These are phyloP conservation scores for Actinidia arguta DNA, from an alignment of 179 eudicot genomes.

Conservation along the genomic window DNA sequence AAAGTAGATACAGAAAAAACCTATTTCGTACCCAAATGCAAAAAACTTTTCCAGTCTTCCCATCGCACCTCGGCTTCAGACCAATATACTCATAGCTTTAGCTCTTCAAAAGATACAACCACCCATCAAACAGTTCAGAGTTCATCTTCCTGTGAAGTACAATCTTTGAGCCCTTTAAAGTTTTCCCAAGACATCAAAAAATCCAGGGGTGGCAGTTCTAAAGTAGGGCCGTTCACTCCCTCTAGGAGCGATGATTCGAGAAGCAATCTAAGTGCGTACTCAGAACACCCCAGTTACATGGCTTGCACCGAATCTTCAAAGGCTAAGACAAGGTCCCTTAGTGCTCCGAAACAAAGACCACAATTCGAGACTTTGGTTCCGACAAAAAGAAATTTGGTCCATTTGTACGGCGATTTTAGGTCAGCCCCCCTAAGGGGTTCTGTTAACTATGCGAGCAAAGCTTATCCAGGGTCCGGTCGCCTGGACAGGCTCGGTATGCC, in stretches of 20 bases:
- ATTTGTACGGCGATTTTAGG: constrained; percentile 48
- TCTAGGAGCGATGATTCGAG: constrained; percentile 51
- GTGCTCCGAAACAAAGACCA: constrained; percentile 80
- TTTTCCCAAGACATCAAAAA: constrained; percentile 43
- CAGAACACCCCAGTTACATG: constrained; percentile 72
- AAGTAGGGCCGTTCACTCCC: constrained; percentile 43
- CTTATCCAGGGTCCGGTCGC: constrained; percentile 79
- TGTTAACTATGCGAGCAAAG: constrained; percentile 61
- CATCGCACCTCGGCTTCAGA: constrained; percentile 44
- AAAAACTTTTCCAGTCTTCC: constrained; percentile 53
- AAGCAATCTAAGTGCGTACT: constrained; percentile 58
- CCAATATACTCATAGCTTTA: constrained; percentile 61
- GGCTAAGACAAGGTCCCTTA: constrained; percentile 59
- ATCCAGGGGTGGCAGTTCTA: constrained; percentile 29
- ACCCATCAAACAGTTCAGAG: constrained; percentile 49
- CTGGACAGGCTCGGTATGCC: constrained; percentile 80
- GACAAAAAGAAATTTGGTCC: constrained; percentile 59
- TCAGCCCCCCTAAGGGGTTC: constrained; percentile 40
- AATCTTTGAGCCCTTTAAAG: constrained; percentile 40
- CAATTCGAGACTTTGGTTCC: constrained; percentile 58
- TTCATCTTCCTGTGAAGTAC: constrained; percentile 50
- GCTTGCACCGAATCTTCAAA: constrained; percentile 61
- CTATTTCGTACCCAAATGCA: constrained; percentile 39
- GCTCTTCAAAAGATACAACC: constrained; percentile 71
- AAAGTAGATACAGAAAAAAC: constrained; percentile 56